Evolutionary conservation across 495 filamentous ascomycete species (phyloP), one percentile per base, ranked within the genome.

Genomic region (Evansstolkia leycettana): DNA sequence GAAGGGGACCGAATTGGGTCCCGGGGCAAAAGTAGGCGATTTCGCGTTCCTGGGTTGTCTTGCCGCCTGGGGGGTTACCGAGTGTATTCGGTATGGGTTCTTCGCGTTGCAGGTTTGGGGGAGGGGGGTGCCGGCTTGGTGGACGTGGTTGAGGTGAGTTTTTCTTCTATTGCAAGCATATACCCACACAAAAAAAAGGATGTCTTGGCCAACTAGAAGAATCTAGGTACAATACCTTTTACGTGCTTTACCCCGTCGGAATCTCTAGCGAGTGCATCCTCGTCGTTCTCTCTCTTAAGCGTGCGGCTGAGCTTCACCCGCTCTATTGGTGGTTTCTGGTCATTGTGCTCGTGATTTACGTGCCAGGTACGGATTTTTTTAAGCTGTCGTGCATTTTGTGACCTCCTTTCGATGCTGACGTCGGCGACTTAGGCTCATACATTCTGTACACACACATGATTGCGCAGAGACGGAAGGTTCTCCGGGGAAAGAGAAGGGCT

Each of bases 391-490:
- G 2, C 30, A 12, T 31, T 17, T 34, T 19, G 17, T n/a, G n/a
- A n/a, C 18, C n/a, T 28, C 40, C 29, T 32, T 12, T 41, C 25
- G 26, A 12, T 5, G 17, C 4, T 28, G 25, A 18, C 6, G 28
- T 42, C 20, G 38, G 36, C 27, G 16, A 34, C 47, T 60, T 46
- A 90, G 88, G 87, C 14, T 79, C 82, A 15, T 89, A 87, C 46
- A 73, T 92, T 34, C 67, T 96, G 37, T 96, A 86, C 51, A 82
- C 82, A 15, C 82, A 96, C 59, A 96, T 98, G 90, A 82, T 96
- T 58, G 61, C 66, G 30, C 92, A 96, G 69, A 67, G 89, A 41
- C 66, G 76, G 34, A 92, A 82, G 73, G 71, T 80, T 40, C 70
- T 80, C 63, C 68, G 65, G 46, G 70, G 67, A 28, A 70, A 78